A percentile compares a stretch with the other conserved stretches of the same genome.
Conservation (phyloP, 2,329 filamentous ascomycete genomes). For the Capronia americana region DNA sequence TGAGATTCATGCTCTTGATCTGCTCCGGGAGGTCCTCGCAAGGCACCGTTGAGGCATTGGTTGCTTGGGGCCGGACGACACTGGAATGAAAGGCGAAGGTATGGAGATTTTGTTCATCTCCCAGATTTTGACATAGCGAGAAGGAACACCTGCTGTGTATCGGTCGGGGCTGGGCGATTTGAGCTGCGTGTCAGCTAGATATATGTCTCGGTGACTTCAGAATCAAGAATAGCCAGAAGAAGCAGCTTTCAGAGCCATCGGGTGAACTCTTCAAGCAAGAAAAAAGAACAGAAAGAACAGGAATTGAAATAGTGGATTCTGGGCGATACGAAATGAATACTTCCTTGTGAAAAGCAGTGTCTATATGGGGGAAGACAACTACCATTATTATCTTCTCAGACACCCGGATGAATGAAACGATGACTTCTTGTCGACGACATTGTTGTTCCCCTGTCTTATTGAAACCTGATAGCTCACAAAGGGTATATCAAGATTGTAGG, state of each 20-base stretch:
- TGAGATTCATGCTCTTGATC: slow-evolving; percentile 1
- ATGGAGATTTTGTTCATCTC: not conserved
- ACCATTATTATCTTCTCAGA: not conserved
- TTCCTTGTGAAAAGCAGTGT: not conserved
- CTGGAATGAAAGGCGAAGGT: not conserved
- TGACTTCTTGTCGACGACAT: not conserved
- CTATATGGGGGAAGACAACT: not conserved
- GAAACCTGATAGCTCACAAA: not conserved
- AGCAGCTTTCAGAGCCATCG: not conserved
- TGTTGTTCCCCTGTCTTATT: not conserved
- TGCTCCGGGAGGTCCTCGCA: not conserved
- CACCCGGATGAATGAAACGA: not conserved
- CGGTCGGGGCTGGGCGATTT: not conserved
- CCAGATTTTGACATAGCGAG: not conserved
- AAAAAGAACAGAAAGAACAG: not conserved
- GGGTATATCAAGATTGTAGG: slow-evolving; percentile 2
- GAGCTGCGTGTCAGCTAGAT: not conserved
- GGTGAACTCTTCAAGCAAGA: not conserved
- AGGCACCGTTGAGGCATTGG: not conserved
- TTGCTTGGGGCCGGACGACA: not conserved
- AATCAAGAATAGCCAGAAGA: not conserved
- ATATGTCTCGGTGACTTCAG: not conserved
- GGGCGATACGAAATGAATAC: not conserved
- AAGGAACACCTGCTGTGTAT: not conserved
- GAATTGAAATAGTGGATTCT: not conserved